phyloP scores from a whole-genome alignment of 768 basidiomycete genomes.

The Leccinum longicurvipes region DNA sequence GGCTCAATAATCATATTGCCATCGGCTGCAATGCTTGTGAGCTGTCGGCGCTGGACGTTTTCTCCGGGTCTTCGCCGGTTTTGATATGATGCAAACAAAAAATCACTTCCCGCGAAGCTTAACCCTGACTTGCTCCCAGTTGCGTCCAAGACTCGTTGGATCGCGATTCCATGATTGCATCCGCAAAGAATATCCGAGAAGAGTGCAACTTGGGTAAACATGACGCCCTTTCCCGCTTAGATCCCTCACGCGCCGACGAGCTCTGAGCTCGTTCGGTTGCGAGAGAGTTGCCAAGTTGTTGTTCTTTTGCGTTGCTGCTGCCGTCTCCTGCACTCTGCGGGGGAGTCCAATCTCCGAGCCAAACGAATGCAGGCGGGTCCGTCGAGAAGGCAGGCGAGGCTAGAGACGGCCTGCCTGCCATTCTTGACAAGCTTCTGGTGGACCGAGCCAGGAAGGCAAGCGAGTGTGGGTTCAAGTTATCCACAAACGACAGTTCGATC shows the following conservation, averaged over 20 bases:
- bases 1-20: slow-evolving; percentile 24
- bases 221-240: not conserved
- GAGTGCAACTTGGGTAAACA: not conserved
- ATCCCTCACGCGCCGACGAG: not conserved
- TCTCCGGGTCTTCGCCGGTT: slow-evolving; percentile 22
- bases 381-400: not conserved
- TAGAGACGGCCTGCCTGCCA: not conserved
- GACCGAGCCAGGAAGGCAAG: not conserved
- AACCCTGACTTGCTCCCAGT: slow-evolving; percentile 11
- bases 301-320: not conserved
- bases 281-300: not conserved
- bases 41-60: slow-evolving; percentile 28
- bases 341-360: not conserved
- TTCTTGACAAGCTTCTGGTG: not conserved
- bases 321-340: not conserved
- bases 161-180: not conserved
- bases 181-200: not conserved
- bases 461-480: slow-evolving; percentile 3
- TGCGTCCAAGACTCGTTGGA: not conserved
- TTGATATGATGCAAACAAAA: slow-evolving; percentile 15
- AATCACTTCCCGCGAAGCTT: slow-evolving; percentile 23
- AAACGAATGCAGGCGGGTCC: not conserved
- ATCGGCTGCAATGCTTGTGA: slow-evolving; percentile 27
- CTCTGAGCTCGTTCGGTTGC: not conserved
- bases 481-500: slow-evolving; percentile 11